Evolutionary conservation across 306 rosid species (phyloP).

Genomic region (Pyrus communis): DNA sequence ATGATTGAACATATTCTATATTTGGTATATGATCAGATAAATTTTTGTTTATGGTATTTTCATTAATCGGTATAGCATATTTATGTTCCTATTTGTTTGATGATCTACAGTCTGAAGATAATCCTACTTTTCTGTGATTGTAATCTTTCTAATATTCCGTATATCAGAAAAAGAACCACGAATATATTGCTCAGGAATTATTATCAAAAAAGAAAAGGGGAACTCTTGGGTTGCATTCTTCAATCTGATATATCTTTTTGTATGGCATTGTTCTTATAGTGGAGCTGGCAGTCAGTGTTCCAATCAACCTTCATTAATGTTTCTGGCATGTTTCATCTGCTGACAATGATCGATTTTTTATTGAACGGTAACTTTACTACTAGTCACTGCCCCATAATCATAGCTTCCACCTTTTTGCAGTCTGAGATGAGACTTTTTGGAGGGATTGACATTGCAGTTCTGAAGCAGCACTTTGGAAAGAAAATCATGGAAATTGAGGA

Average conservation of each 20-base stretch:
- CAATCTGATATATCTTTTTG: background rate
- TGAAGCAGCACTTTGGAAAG: conserved; percentile 61
- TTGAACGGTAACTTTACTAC: conserved; percentile 13
- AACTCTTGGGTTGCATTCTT: background rate
- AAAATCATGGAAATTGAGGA: conserved; percentile 71
- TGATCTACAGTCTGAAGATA: background rate
- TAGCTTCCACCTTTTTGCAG: conserved; percentile 27
- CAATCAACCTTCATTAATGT: conserved; percentile 1
- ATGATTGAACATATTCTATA: background rate
- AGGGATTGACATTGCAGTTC: conserved; percentile 47
- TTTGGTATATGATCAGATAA: background rate
- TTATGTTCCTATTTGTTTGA: background rate
- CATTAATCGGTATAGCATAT: background rate
- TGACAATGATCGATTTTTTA: background rate
- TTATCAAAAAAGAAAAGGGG: background rate
- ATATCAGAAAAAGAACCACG: background rate
- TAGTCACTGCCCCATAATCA: background rate
- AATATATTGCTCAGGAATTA: background rate
- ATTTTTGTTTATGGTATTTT: background rate
- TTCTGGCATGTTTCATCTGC: background rate
- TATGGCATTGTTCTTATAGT: background rate
- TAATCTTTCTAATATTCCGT: background rate
- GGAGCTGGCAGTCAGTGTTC: background rate
- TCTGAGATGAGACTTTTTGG: conserved; percentile 67
- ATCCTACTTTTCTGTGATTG: background rate